Base-by-base conservation (phyloP, 2,329 filamentous ascomycete genomes). In the Colletotrichum graminicola region DNA sequence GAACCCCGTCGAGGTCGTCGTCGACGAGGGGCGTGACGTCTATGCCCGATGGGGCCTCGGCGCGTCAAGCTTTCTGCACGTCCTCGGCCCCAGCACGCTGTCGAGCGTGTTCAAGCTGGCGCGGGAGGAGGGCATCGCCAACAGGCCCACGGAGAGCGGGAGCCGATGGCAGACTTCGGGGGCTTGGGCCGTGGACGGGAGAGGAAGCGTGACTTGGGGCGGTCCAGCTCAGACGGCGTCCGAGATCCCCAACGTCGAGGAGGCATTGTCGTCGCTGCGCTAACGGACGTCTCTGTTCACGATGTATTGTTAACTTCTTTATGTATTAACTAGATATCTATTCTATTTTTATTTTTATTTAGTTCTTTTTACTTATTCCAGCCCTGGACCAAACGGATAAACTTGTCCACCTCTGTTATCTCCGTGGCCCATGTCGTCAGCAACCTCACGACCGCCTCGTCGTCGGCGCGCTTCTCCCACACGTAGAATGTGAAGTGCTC, bases 21-120 rank as follows among this genome's bases (percentile, higher is more conserved):
- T 91, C 39, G 91, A 94, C 79, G 80, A 86, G 18, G 82, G 86
- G 57, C 84, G 91, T 61, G 84, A 89, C 69, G 78, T 90, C 4
- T 93, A 92, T 77, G 87, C 87, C 3, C 82, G 84, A 67, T 93
- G 90, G 90, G 92, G 92, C 0, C 82, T 94, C 3, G 90, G 90
- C 8, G 80, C 88, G 3, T 87, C 87, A 1, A 86, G 83, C 26
- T 86, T 88, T 69, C 90, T 88, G 86, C 90, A 93, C 76, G 86
- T 91, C 7, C 79, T 92, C 21, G 88, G 84, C 66, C 90, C 90
- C 0, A 77, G 83, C 65, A 84, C 86, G n/a, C 73, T 93, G 69
- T 88, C 85, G 76, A 84, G 82, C n/a, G 85, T 87, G 2, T 88
- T 88, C 72, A 86, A 82, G 67, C 80, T 93, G 34, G 89, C 87